phyloP scores from a whole-genome alignment of 352 stramenopile genomes.

The Pythium guiyangense region DNA sequence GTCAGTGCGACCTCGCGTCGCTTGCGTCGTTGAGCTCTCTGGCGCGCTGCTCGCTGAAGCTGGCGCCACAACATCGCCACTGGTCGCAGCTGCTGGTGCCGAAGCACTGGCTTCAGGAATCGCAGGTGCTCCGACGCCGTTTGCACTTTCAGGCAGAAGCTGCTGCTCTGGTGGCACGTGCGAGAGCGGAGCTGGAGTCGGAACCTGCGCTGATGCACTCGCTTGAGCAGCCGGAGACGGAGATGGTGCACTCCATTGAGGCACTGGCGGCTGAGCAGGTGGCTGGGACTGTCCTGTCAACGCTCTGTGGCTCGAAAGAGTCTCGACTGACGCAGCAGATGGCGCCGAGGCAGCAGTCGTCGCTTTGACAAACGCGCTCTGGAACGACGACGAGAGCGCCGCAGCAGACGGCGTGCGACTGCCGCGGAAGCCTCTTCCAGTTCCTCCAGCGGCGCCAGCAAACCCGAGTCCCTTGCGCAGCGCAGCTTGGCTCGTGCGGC shows the following conservation, averaged over 20 bases:
- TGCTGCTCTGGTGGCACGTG: no score
- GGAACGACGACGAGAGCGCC: constrained; percentile 12
- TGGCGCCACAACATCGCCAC: no score
- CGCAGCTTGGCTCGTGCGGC: constrained; percentile 52
- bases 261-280: no score
- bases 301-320: no score
- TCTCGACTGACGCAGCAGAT: not conserved
- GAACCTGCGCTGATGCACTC: not conserved
- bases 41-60: no score
- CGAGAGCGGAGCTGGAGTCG: no score
- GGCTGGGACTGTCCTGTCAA: no score
- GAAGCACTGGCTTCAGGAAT: no score
- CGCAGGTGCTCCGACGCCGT: no score
- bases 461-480: constrained; percentile 75
- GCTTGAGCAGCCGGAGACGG: not conserved
- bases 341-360: not conserved
- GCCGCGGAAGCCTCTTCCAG: not conserved
- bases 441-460: not conserved
- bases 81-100: no score
- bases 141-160: no score
- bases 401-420: constrained; percentile 25
- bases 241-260: not conserved
- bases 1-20: not conserved
- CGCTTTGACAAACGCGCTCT: constrained; percentile 21
- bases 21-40: no score